Evolutionary conservation across 2,329 filamentous ascomycete species (phyloP).

Genomic region (Aureobasidium lini): DNA sequence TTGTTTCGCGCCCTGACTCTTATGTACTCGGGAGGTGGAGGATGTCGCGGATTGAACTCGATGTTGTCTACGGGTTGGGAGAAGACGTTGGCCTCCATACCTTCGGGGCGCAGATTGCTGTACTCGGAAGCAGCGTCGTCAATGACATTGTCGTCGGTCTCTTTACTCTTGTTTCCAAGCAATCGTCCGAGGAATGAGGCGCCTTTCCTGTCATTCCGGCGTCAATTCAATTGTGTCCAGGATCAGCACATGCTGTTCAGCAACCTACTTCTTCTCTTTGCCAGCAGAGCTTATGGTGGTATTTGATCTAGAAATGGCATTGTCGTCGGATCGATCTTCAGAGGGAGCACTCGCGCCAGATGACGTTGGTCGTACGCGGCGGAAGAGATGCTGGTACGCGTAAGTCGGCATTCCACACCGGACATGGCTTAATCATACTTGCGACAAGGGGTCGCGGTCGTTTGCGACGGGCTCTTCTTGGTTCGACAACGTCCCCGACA

Average conservation of each 20-base stretch:
- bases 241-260: not conserved
- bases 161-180: constrained; percentile 68
- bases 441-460: constrained; percentile 57
- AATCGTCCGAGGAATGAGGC: constrained; percentile 87
- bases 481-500: constrained; percentile 17
- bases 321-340: constrained; percentile 35
- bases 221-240: not conserved
- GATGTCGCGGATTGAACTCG: constrained; percentile 78
- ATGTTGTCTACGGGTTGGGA: constrained; percentile 62
- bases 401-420: constrained; percentile 8
- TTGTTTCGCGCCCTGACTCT: constrained; percentile 76
- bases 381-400: constrained; percentile 45
- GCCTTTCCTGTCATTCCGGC: constrained; percentile 61
- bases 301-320: constrained; percentile 4
- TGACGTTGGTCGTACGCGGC: constrained; percentile 44
- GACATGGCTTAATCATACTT: constrained; percentile 41
- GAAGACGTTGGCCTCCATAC: constrained; percentile 76
- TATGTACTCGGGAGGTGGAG: constrained; percentile 85
- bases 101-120: constrained; percentile 58
- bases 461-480: not conserved
- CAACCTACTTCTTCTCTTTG: constrained; percentile 13
- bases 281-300: constrained; percentile 11
- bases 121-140: constrained; percentile 34
- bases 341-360: constrained; percentile 30
- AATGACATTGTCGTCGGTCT: constrained; percentile 21